Conservation (phyloP, 495 filamentous ascomycete species). For the Thermothielavioides terrestris region DNA sequence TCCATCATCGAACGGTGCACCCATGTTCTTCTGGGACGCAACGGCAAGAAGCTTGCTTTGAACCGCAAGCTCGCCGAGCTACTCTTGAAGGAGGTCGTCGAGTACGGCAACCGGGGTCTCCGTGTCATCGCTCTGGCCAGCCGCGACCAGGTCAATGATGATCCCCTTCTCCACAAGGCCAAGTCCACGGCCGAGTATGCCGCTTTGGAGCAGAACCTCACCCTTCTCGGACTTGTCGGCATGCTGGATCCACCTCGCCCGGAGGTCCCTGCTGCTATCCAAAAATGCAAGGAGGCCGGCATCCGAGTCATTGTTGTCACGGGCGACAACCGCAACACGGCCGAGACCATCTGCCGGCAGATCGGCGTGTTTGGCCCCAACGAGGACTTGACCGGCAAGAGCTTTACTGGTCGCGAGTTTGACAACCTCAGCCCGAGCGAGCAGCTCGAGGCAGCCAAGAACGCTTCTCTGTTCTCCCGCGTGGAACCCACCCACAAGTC, state of each 20-base stretch:
- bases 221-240: constrained; percentile 82
- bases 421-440: constrained; percentile 72
- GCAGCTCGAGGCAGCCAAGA: constrained; percentile 74
- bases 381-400: constrained; percentile 84
- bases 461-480: constrained; percentile 88
- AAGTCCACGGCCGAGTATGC: constrained; percentile 76
- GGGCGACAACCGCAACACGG: constrained; percentile 94
- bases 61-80: constrained; percentile 56
- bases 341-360: constrained; percentile 93
- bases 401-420: constrained; percentile 91
- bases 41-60: constrained; percentile 66
- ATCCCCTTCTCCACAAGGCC: constrained; percentile 61
- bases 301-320: constrained; percentile 98
- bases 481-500: constrained; percentile 95
- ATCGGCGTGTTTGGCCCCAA: constrained; percentile 84
- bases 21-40: constrained; percentile 60
- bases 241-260: constrained; percentile 97
- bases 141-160: constrained; percentile 59
- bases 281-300: constrained; percentile 82
- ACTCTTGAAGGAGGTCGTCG: constrained; percentile 67
- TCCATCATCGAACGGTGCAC: constrained; percentile 87
- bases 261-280: constrained; percentile 82
- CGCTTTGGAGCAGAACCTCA: constrained; percentile 86
- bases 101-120: constrained; percentile 85
- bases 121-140: constrained; percentile 91